phyloP scores from a whole-genome alignment of 768 basidiomycete genomes.

The Naganishia antarctica region DNA sequence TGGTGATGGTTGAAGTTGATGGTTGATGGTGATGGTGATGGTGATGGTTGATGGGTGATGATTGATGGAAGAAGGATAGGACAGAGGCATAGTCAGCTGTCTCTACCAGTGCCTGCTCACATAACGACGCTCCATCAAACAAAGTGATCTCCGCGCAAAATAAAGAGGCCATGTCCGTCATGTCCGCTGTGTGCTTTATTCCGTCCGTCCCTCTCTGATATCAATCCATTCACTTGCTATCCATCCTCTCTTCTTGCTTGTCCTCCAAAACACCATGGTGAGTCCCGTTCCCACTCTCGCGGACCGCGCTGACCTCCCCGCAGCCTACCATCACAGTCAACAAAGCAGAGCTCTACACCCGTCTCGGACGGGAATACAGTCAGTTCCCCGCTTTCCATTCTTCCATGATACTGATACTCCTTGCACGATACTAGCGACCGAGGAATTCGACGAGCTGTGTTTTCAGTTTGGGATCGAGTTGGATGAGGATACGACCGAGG shows the following conservation, averaged over 20 bases:
- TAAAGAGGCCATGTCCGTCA: neutral
- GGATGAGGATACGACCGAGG: constrained; percentile 92
- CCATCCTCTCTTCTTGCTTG: neutral
- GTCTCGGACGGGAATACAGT: constrained; percentile 81
- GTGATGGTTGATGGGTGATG: too few relatives aligned
- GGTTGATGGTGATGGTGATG: too few relatives aligned
- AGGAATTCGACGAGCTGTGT: constrained; percentile 89
- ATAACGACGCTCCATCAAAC: too few relatives aligned
- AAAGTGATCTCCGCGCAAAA: too few relatives aligned
- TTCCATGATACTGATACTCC: constrained; percentile 6
- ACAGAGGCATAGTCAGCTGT: too few relatives aligned
- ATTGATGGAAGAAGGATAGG: too few relatives aligned
- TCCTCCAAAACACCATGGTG: neutral
- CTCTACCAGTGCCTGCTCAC: too few relatives aligned
- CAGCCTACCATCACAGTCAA: constrained; percentile 90
- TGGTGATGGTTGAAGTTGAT: too few relatives aligned
- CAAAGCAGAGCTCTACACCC: constrained; percentile 86
- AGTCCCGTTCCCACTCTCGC: neutral
- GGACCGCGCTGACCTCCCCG: neutral
- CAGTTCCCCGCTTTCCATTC: constrained; percentile 36
- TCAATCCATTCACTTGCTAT: neutral
- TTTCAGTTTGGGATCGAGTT: constrained; percentile 97
- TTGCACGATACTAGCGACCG: constrained; percentile 64
- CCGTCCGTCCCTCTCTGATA: too few relatives aligned
- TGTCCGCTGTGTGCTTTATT: too few relatives aligned